Percentiles rank a stretch among this genome's conserved stretches.
Evolutionary conservation across 1,139 yeast species (phyloP).

Genomic region (Saccharomyces hybrid): DNA sequence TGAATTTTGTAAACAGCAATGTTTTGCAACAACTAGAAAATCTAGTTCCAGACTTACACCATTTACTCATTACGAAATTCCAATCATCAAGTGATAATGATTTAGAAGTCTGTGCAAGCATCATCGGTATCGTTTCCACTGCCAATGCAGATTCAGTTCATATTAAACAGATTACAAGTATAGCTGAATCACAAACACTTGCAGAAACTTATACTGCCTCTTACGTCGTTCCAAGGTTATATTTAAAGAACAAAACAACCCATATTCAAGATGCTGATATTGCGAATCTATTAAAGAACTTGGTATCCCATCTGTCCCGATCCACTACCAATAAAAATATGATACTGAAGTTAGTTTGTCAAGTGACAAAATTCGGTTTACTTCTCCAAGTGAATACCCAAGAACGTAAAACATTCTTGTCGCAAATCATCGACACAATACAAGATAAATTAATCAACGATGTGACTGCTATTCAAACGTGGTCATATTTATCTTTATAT

Average conservation of each 20-base stretch:
- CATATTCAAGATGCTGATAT: neutral
- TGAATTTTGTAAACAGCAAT: conserved; percentile 26
- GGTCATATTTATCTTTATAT: conserved; percentile 49
- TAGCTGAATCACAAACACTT: conserved; percentile 6
- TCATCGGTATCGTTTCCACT: conserved; percentile 44
- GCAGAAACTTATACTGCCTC: conserved; percentile 38
- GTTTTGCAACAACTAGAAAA: conserved; percentile 20
- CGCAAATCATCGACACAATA: conserved; percentile 17
- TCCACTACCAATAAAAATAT: conserved; percentile 21
- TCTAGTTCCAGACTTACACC: conserved; percentile 17
- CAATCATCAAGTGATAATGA: conserved; percentile 14
- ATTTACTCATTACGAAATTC: conserved; percentile 1
- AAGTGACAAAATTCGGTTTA: conserved; percentile 55
- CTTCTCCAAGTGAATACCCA: conserved; percentile 33
- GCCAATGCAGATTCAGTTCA: conserved; percentile 33
- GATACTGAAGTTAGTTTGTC: conserved; percentile 44
- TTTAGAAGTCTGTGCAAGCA: conserved; percentile 36
- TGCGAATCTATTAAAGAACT: conserved; percentile 1
- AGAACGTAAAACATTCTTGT: conserved; percentile 19
- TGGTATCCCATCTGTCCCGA: conserved; percentile 5
- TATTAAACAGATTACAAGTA: conserved; percentile 2
- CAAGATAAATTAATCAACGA: conserved; percentile 44
- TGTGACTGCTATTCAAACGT: conserved; percentile 52
- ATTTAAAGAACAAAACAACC: conserved; percentile 28
- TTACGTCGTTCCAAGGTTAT: conserved; percentile 46